Percentiles rank a stretch among this genome's conserved stretches.
Evolutionary conservation across 2,329 filamentous ascomycete genomes (phyloP).

Genomic region (Raffaelea ambrosiae): DNA sequence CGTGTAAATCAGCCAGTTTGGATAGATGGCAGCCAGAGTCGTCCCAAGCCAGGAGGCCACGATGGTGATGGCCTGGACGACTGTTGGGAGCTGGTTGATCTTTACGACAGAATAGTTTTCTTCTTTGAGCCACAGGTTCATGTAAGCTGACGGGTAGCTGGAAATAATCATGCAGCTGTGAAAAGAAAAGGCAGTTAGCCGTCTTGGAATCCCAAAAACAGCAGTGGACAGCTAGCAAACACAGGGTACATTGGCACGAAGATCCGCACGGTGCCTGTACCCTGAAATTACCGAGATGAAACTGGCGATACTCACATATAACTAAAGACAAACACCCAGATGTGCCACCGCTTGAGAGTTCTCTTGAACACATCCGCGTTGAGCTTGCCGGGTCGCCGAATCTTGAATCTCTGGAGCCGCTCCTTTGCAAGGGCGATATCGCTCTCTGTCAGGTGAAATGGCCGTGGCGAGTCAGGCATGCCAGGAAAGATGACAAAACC

Average conservation of each 20-base stretch:
- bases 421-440: constrained; percentile 28
- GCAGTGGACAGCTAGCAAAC: too few species aligned
- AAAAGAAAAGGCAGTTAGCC: too few species aligned
- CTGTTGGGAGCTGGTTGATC: constrained; percentile 41
- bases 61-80: constrained; percentile 37
- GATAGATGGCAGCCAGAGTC: constrained; percentile 41
- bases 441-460: constrained; percentile 24
- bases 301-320: constrained; percentile 35
- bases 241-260: too few species aligned
- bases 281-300: not conserved
- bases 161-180: constrained; percentile 32
- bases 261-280: not conserved
- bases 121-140: constrained; percentile 44
- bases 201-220: too few species aligned
- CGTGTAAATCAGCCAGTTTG: constrained; percentile 37
- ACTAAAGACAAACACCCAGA: constrained; percentile 37
- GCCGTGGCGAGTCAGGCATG: constrained; percentile 25
- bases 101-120: constrained; percentile 37
- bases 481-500: constrained; percentile 37
- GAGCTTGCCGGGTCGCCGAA: constrained; percentile 30
- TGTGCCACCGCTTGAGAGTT: constrained; percentile 38
- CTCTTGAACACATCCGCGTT: constrained; percentile 34
- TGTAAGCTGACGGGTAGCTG: constrained; percentile 35
- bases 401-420: constrained; percentile 19
- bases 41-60: constrained; percentile 39